phyloP scores from a whole-genome alignment of 441 rosid genomes.

The Euphorbia celastroides region DNA sequence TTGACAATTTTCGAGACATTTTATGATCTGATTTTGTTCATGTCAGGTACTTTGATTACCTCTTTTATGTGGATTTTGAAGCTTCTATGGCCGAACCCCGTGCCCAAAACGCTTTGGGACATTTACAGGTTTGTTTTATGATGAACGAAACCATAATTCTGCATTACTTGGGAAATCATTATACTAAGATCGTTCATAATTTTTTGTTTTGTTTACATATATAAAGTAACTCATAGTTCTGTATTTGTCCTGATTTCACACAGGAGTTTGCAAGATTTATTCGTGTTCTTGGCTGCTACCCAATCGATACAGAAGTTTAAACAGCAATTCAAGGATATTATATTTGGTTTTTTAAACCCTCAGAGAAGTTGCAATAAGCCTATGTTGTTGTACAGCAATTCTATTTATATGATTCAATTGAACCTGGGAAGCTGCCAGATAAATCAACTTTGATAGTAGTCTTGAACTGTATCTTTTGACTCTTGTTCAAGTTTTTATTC shows the following conservation, averaged over 20 bases:
- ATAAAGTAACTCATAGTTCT: not conserved
- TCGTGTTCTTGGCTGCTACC: constrained; percentile 83
- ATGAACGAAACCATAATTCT: not conserved
- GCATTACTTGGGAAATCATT: not conserved
- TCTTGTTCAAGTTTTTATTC: not conserved
- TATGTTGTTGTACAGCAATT: constrained; percentile 7
- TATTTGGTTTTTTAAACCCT: not conserved
- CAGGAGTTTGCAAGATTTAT: constrained; percentile 79
- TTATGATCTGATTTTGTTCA: constrained; percentile 9
- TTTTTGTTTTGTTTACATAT: not conserved
- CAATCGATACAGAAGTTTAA: constrained; percentile 34
- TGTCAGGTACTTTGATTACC: constrained; percentile 83
- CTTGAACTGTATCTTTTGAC: not conserved
- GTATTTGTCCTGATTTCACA: constrained; percentile 3
- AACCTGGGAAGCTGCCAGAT: not conserved
- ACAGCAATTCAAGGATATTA: not conserved
- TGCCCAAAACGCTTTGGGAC: constrained; percentile 71
- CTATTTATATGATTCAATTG: not conserved
- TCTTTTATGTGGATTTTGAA: constrained; percentile 82
- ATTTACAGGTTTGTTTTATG: constrained; percentile 56
- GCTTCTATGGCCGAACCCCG: constrained; percentile 94
- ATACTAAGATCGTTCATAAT: not conserved
- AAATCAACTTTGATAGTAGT: not conserved
- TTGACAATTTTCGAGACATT: not conserved
- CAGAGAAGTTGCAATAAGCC: not conserved